Conservation (phyloP, 2,329 filamentous ascomycete genomes). For the Davidsoniella eucalypti region DNA sequence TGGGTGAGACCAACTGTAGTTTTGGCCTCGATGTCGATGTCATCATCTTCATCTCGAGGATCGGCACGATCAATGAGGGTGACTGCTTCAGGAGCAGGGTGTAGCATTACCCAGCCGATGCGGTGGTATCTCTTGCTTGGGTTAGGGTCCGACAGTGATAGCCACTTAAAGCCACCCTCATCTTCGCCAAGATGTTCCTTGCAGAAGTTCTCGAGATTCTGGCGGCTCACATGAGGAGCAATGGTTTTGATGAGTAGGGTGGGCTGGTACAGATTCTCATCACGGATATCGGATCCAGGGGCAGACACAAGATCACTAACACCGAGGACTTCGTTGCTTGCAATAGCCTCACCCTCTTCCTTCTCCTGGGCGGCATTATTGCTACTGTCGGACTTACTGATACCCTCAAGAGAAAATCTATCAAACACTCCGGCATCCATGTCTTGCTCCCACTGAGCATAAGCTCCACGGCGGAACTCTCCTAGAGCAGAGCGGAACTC, state of each 20-base stretch:
- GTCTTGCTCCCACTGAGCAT: conserved; percentile 79
- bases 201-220: conserved; percentile 86
- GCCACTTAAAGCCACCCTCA: conserved; percentile 84
- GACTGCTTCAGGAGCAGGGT: conserved; percentile 54
- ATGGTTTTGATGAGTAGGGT: conserved; percentile 96
- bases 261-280: conserved; percentile 76
- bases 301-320: conserved; percentile 81
- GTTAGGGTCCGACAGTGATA: conserved; percentile 92
- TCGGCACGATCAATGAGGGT: conserved; percentile 55
- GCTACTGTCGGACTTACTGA: conserved; percentile 85
- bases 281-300: conserved; percentile 69
- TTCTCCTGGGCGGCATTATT: conserved; percentile 75
- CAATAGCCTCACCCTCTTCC: conserved; percentile 86
- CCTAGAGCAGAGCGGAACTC: conserved; percentile 58
- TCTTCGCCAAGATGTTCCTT: conserved; percentile 85
- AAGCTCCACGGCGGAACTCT: conserved; percentile 62
- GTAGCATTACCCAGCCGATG: conserved; percentile 96
- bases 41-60: conserved; percentile 35
- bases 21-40: conserved; percentile 20
- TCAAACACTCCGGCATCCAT: conserved; percentile 76
- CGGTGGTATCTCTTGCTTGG: conserved; percentile 93
- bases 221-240: conserved; percentile 83
- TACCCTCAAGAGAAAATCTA: conserved; percentile 83
- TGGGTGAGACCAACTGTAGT: conserved; percentile 24
- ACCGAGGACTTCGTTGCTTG: conserved; percentile 79